Conservation (phyloP, 768 basidiomycete species). For the Pleurotus salmoneostramineus region DNA sequence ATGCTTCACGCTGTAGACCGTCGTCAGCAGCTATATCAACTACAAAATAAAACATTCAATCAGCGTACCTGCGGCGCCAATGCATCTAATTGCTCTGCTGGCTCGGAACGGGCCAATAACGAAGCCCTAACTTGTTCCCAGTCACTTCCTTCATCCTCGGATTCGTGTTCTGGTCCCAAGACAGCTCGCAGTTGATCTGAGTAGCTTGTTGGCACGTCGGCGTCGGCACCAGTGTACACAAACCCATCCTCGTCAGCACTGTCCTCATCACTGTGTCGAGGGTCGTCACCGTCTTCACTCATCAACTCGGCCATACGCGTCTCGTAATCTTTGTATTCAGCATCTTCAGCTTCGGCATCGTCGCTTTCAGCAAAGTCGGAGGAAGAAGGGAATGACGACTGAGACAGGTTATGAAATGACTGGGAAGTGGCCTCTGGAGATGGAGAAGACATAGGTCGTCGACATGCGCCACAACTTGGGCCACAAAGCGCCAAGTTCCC, state of each 20-base stretch:
- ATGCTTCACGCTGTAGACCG: conserved; percentile 26
- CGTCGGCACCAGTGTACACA: conserved; percentile 70
- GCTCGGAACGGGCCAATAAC: conserved; percentile 30
- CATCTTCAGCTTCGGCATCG: conserved; percentile 41
- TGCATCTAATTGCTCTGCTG: conserved; percentile 22
- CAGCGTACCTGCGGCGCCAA: conserved; percentile 24
- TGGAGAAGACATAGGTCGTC: neutral
- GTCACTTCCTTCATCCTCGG: conserved; percentile 34
- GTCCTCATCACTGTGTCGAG: conserved; percentile 27
- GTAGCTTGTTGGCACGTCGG: conserved; percentile 51
- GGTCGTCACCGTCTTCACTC: conserved; percentile 35
- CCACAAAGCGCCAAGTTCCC: neutral
- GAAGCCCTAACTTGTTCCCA: conserved; percentile 42
- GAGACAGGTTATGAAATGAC: neutral
- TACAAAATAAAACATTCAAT: neutral
- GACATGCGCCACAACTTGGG: neutral
- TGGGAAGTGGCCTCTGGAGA: neutral
- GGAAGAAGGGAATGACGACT: neutral
- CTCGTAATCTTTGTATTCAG: conserved; percentile 50
- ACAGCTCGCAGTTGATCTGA: conserved; percentile 67
- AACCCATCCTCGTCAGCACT: conserved; percentile 59
- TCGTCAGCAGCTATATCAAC: conserved; percentile 6
- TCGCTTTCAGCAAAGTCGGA: conserved; percentile 33
- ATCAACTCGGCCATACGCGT: conserved; percentile 68
- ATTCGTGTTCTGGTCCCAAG: conserved; percentile 57